Conservation (phyloP, 2,329 filamentous ascomycete genomes). For the Penicillium freii region DNA sequence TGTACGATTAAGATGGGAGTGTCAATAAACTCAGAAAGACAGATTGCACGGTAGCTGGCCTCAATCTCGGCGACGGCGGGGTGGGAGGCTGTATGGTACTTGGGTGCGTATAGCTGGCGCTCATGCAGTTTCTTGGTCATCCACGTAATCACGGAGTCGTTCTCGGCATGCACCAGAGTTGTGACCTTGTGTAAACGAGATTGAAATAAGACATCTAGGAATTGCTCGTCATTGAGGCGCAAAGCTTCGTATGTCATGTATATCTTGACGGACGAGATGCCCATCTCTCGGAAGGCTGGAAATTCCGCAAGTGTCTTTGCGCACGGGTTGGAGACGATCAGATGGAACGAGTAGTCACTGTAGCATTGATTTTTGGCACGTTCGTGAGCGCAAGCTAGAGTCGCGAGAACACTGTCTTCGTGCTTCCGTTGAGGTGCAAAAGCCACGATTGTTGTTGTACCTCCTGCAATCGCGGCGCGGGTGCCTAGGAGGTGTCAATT, state of each 20-base stretch:
- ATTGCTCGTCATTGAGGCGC: conserved; percentile 41
- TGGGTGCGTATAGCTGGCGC: background rate
- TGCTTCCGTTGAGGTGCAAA: conserved; percentile 49
- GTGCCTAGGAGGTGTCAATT: background rate
- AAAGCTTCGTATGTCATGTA: conserved; percentile 50
- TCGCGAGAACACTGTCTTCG: background rate
- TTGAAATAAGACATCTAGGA: conserved; percentile 43
- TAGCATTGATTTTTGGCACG: conserved; percentile 31
- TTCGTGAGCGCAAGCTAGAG: background rate
- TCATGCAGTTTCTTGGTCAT: background rate
- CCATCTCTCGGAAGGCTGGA: conserved; percentile 27
- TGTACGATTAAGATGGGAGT: background rate
- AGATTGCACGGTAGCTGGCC: background rate
- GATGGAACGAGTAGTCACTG: conserved; percentile 56
- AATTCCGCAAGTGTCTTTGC: conserved; percentile 37
- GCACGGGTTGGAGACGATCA: conserved; percentile 38
- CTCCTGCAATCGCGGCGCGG: conserved; percentile 52
- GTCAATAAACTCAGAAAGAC: background rate
- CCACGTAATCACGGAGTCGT: background rate
- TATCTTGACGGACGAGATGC: conserved; percentile 36
- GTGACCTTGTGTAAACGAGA: background rate
- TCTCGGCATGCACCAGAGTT: background rate
- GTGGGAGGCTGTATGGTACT: background rate
- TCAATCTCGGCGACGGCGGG: background rate
- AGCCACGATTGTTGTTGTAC: conserved; percentile 58